Base-by-base conservation (phyloP, 2,329 filamentous ascomycete genomes). In the Chaetomiaceae sp. region DNA sequence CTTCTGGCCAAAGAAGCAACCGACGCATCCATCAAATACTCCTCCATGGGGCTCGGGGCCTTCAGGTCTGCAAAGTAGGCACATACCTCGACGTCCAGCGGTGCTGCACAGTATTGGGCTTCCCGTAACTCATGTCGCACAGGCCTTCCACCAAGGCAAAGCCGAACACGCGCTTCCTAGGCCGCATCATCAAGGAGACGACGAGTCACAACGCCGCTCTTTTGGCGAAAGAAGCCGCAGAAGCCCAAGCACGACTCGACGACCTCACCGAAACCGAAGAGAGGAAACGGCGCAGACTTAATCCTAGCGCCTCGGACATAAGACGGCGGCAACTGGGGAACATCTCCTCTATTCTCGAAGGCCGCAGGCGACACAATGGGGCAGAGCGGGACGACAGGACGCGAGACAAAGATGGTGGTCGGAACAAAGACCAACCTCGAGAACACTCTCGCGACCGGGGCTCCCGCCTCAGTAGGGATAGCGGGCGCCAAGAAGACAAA, bases 111-210 rank as follows among this genome's bases (percentile, higher is more conserved):
- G 31, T n/a, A 20, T n/a, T 27, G 27, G 35, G 27, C 25, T 34
- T 17, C 40, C 51, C 31, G 34, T 48, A 41, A 51, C 33, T 39
- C 44, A 44, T 47, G 16, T 38, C 37, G n/a, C 51, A 51, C 68
- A 89, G 81, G 62, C 80, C 83, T 51, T 70, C 78, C 40, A 79
- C 79, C 59, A 81, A 84, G 56, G 89, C 88, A 1, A 96, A 92
- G 65, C 91, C 92, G 3, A 97, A 99, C 63, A 96, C 88, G 0
- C 81, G 87, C 30, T 97, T 97, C 65, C 72, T 99, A 37, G 84
- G 84, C 51, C 86, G 93, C 62, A 87, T 97, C 50, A 89, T 99
- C 55, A 86, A 85, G 56, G 87, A 93, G 59, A 95, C 89, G 8
- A 87, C 95, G 61, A 86, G 70, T 48, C 92, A 99, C 70, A 99